These are phyloP conservation scores for Saturnispora ahearnii DNA, from an alignment of 805 yeast genomes.

Conservation along the genomic window DNA sequence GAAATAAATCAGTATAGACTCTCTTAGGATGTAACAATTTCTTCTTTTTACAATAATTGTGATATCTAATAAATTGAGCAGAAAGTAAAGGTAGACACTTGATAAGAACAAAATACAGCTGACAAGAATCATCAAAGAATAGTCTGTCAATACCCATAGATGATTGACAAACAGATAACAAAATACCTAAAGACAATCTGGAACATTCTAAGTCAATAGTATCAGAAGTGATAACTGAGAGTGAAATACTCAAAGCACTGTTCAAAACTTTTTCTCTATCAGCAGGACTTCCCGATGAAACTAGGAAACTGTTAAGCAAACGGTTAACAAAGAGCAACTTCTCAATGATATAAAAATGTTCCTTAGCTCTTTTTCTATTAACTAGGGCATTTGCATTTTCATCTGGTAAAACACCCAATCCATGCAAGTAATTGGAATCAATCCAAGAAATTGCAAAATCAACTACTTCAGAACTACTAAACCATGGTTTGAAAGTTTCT, in stretches of 20 bases:
- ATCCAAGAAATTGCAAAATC: conserved; percentile 37
- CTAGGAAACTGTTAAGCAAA: conserved; percentile 34
- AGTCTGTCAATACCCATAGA: conserved; percentile 19
- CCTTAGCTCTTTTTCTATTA: conserved; percentile 36
- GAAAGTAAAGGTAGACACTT: conserved; percentile 49
- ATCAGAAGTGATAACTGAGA: conserved; percentile 46
- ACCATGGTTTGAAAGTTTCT: conserved; percentile 32
- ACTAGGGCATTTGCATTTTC: conserved; percentile 20
- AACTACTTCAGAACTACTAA: conserved; percentile 33
- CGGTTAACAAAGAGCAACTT: conserved; percentile 57
- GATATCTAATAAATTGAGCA: conserved; percentile 41
- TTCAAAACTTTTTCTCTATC: conserved; percentile 20
- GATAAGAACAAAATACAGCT: conserved; percentile 37
- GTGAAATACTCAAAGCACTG: conserved; percentile 44
- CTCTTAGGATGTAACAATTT: conserved; percentile 44
- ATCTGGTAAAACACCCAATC: conserved; percentile 37
- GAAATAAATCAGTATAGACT: conserved; percentile 62
- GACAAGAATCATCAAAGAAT: conserved; percentile 24
- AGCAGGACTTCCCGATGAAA: conserved; percentile 12
- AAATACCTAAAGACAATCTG: conserved; percentile 53
- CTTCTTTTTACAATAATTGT: conserved; percentile 39
- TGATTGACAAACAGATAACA: conserved; percentile 38
- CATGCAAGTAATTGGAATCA: conserved; percentile 48
- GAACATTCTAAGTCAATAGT: conserved; percentile 46
- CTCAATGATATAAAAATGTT: conserved; percentile 45